Evolutionary conservation across 2,329 filamentous ascomycete genomes (phyloP), one percentile per base, ranked within the genome.

Genomic region (Macrophomina phaseolina): DNA sequence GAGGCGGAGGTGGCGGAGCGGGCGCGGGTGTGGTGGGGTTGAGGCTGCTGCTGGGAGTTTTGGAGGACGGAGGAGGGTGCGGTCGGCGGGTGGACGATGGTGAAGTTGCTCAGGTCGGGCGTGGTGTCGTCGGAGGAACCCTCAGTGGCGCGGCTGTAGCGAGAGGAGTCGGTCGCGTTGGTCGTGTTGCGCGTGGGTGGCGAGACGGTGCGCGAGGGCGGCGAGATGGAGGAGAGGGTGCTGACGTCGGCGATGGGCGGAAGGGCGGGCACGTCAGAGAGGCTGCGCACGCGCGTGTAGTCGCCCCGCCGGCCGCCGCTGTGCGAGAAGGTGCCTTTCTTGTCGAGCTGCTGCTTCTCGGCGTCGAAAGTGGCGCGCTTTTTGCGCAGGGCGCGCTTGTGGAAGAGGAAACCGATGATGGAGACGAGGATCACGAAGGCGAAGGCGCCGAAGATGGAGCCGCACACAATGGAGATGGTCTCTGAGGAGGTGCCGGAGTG

Each of bases 401-500:
- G 53, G 53, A 66, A 36, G 38, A 51, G 7, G 18, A 52, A 45
- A 45, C 53, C 64, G 53, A 61, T 38, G 32, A 51, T 16, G 36
- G 64, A 60, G 45, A 66, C 28, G 46, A 66, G 55, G 45, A 65
- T 46, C 32, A 52, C 42, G 53, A 66, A n/a, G 34, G 45, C 64
- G 55, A 66, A 60, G 64, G 48, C 42, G 14, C 64, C 64, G 46
- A 66, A 60, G 45, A 66, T 60, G 36, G 23, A 9, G 5, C 14
- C 64, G 34, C 52, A 51, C 30, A 61, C 55, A 9, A 66, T 66
- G 45, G 53, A 40, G 18, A 51, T 45, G 23, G 36, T 66, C 18
- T 58, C n/a, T 14, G 56, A 48, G 18, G 36, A 40, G 23, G 36
- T 23, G 14, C 55, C 38, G 23, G 55, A n/a, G 9, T 12, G 11